phyloP scores from a whole-genome alignment of 331 rosid species.

The Pyrus hybrid region DNA sequence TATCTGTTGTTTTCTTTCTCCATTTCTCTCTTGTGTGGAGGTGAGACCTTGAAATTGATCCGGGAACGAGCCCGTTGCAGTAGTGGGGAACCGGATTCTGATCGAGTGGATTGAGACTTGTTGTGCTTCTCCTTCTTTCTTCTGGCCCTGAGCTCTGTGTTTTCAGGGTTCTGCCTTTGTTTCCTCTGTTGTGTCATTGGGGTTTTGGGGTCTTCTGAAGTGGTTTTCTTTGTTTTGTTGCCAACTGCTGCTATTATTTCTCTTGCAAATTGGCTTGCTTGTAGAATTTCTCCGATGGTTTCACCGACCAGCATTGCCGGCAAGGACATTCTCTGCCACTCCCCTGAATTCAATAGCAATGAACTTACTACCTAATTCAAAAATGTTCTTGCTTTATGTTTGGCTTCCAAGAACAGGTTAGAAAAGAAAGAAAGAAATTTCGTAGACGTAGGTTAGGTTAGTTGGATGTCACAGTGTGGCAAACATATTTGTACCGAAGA shows the following conservation, averaged over 20 bases:
- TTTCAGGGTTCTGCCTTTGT: constrained; percentile 34
- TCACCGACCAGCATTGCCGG: constrained; percentile 88
- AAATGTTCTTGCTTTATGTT: background rate
- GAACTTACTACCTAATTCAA: background rate
- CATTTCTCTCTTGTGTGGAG: constrained; percentile 52
- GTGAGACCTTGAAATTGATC: constrained; percentile 72
- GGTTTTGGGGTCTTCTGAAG: constrained; percentile 61
- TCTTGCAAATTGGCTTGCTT: constrained; percentile 71
- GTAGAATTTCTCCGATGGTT: constrained; percentile 70
- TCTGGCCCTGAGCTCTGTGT: constrained; percentile 54
- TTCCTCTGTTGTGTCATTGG: constrained; percentile 40
- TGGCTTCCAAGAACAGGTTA: background rate
- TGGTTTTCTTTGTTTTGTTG: constrained; percentile 19
- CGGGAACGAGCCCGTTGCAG: constrained; percentile 68
- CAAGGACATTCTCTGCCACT: constrained; percentile 71
- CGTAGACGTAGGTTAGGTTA: too few relatives aligned
- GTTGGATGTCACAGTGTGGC: too few relatives aligned
- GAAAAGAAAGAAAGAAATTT: background rate
- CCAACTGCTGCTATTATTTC: constrained; percentile 51
- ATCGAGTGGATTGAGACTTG: constrained; percentile 21
- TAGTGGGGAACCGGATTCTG: constrained; percentile 28
- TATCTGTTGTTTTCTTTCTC: constrained; percentile 41
- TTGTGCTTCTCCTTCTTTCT: constrained; percentile 75
- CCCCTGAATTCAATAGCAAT: constrained; percentile 27
- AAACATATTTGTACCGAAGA: too few relatives aligned